Evolutionary conservation across 176 grass and related monocot species (phyloP).

Genomic region (Dactylis glomerata): DNA sequence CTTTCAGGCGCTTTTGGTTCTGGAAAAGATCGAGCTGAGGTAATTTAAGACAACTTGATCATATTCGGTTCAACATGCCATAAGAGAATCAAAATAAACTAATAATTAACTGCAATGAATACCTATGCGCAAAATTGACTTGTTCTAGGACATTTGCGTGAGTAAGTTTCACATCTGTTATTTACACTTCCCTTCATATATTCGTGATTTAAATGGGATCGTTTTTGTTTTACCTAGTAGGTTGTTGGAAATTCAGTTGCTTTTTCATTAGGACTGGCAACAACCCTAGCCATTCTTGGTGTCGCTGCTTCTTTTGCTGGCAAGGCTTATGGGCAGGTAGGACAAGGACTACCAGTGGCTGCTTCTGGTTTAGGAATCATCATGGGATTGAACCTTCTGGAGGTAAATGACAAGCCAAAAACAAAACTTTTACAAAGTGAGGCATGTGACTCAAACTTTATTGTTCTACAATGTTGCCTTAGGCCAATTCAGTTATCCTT

Average conservation of each 20-base stretch:
- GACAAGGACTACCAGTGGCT: constrained; percentile 89
- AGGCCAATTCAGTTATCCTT: not conserved
- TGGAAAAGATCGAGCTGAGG: constrained; percentile 73
- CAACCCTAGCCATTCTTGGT: constrained; percentile 87
- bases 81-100: constrained; percentile 5
- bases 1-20: constrained; percentile 89
- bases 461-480: not conserved
- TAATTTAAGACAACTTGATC: constrained; percentile 29
- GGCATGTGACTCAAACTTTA: not conserved
- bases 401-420: constrained; percentile 52
- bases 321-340: constrained; percentile 93
- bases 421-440: not conserved
- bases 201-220: not conserved
- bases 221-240: constrained; percentile 40
- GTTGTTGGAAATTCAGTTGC: constrained; percentile 93
- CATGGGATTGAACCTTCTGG: constrained; percentile 92
- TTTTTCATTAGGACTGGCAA: constrained; percentile 89
- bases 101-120: not conserved
- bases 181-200: not conserved
- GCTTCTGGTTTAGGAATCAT: constrained; percentile 82
- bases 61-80: constrained; percentile 4
- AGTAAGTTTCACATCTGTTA: not conserved
- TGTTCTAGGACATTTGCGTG: not conserved
- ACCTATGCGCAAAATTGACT: not conserved
- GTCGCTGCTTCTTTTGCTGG: constrained; percentile 96